Evolutionary conservation across 495 filamentous ascomycete species (phyloP).

Genomic region (Hypoxylon subgilvum): DNA sequence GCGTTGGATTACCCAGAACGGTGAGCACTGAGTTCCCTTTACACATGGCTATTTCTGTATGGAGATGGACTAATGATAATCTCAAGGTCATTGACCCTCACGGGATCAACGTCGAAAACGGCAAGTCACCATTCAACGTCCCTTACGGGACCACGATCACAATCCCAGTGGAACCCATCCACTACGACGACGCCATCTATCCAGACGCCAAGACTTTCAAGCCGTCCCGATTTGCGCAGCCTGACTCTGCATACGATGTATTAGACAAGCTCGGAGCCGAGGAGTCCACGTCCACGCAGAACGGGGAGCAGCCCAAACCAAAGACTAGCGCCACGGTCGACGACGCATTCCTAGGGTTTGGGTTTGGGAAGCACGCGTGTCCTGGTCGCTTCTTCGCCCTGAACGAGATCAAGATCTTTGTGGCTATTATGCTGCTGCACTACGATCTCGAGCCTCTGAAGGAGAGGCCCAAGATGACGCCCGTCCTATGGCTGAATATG

Average conservation of each 20-base stretch:
- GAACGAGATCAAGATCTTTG: slow-evolving; percentile 50
- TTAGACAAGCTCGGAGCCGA: neutral
- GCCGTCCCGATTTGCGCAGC: neutral
- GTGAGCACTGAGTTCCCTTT: neutral
- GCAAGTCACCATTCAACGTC: neutral
- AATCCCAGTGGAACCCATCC: neutral
- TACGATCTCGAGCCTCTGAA: slow-evolving; percentile 51
- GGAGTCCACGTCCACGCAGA: neutral
- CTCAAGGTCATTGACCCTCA: neutral
- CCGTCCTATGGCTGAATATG: neutral
- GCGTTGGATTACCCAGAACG: neutral
- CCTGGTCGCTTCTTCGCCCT: slow-evolving; percentile 56
- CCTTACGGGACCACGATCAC: neutral
- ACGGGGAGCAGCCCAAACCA: neutral
- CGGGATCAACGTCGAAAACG: neutral
- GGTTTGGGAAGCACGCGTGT: slow-evolving; percentile 55
- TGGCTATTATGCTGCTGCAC: slow-evolving; percentile 45
- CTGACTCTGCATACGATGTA: neutral
- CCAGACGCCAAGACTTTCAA: neutral
- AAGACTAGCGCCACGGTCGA: neutral
- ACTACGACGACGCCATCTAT: neutral
- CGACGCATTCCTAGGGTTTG: slow-evolving; percentile 41
- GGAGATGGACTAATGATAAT: neutral
- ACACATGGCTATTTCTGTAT: neutral
- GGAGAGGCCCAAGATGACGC: slow-evolving; percentile 27